Evolutionary conservation across 2,329 filamentous ascomycete species (phyloP).

Genomic region (Corynespora cassiicola): DNA sequence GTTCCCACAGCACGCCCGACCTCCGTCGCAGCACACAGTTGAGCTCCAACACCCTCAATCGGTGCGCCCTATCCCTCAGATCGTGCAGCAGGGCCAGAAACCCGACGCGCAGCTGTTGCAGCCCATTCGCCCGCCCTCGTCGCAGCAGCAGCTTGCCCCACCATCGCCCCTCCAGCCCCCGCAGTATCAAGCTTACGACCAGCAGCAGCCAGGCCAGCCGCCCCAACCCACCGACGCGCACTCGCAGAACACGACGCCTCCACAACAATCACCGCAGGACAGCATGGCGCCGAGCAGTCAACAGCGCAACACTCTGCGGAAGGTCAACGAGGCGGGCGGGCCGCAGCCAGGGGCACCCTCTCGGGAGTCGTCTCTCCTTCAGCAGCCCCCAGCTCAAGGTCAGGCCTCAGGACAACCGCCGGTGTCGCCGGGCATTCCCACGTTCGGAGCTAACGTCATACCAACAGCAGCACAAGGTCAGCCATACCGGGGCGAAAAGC

Average conservation of each 20-base stretch:
- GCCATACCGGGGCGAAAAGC: constrained; percentile 49
- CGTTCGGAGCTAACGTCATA: constrained; percentile 54
- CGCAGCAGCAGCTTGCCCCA: constrained; percentile 41
- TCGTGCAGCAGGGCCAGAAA: constrained; percentile 33
- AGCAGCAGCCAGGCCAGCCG: constrained; percentile 34
- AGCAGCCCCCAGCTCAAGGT: constrained; percentile 44
- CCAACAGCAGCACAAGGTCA: constrained; percentile 53
- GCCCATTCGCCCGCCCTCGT: constrained; percentile 41
- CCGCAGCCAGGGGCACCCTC: constrained; percentile 37
- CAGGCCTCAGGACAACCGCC: constrained; percentile 43
- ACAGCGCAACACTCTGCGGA: constrained; percentile 40
- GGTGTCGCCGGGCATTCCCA: constrained; percentile 46
- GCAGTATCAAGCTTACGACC: constrained; percentile 40
- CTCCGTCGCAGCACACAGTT: constrained; percentile 36
- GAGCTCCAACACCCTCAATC: constrained; percentile 42
- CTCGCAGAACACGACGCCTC: constrained; percentile 34
- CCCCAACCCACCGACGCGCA: constrained; percentile 30
- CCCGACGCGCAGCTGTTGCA: constrained; percentile 36
- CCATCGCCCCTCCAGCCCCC: constrained; percentile 42
- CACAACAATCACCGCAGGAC: constrained; percentile 37
- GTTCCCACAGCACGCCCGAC: constrained; percentile 32
- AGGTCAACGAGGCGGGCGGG: constrained; percentile 39
- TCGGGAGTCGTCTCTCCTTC: constrained; percentile 42
- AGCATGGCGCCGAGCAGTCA: constrained; percentile 35
- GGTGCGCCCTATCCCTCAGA: constrained; percentile 35